phyloP scores from a whole-genome alignment of 805 yeast species.

The Metschnikowia noctiluminum region DNA sequence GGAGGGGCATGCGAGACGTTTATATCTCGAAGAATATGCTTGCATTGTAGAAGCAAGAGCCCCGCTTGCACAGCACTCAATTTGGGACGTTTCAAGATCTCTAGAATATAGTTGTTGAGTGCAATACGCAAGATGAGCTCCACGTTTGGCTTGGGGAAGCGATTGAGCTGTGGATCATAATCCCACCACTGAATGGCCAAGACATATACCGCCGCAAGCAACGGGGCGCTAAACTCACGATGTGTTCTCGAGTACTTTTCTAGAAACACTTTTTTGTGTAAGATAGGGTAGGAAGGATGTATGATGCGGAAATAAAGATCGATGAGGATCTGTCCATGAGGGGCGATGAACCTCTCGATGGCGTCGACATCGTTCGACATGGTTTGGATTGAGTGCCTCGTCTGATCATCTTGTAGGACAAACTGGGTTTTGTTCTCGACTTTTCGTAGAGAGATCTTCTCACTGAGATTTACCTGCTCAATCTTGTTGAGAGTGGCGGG shows the following conservation, averaged over 20 bases:
- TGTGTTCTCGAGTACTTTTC: constrained; percentile 91
- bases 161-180: constrained; percentile 70
- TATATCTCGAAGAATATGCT: constrained; percentile 30
- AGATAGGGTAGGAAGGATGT: constrained; percentile 88
- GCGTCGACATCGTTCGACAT: constrained; percentile 78
- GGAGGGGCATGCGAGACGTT: constrained; percentile 7
- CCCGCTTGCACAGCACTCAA: constrained; percentile 92
- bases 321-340: constrained; percentile 80
- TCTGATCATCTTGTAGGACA: constrained; percentile 74
- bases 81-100: constrained; percentile 81
- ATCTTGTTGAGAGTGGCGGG: constrained; percentile 39
- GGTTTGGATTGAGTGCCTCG: constrained; percentile 61
- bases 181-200: constrained; percentile 96
- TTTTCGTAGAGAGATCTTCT: constrained; percentile 65
- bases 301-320: constrained; percentile 80
- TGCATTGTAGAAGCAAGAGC: constrained; percentile 67
- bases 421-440: constrained; percentile 78
- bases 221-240: constrained; percentile 86
- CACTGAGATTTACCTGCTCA: constrained; percentile 75
- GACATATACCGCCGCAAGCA: constrained; percentile 85
- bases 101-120: constrained; percentile 67
- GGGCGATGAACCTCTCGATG: constrained; percentile 83
- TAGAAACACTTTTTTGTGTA: constrained; percentile 86
- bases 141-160: constrained; percentile 76
- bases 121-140: constrained; percentile 45